Evolutionary conservation across 2,329 filamentous ascomycete species (phyloP).

Genomic region (Venturia carpophila): DNA sequence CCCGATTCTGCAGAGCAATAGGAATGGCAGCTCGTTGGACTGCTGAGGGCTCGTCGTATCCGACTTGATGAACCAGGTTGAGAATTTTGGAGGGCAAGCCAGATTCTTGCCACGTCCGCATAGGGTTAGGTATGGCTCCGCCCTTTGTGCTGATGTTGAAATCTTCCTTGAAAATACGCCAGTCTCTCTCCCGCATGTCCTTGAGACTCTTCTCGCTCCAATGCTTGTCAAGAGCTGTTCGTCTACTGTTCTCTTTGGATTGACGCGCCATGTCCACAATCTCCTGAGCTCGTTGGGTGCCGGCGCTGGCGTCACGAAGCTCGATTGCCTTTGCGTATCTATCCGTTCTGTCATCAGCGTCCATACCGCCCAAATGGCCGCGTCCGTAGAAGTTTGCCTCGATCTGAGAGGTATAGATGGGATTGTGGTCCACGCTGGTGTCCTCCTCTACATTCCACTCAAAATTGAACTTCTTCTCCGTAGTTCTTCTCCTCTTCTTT

Average conservation of each 20-base stretch:
- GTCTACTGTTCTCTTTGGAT: constrained; percentile 61
- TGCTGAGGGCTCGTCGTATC: constrained; percentile 84
- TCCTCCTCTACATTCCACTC: constrained; percentile 96
- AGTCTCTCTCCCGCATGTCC: constrained; percentile 95
- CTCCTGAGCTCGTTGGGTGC: constrained; percentile 65
- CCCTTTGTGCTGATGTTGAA: constrained; percentile 96
- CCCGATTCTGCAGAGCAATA: constrained; percentile 82
- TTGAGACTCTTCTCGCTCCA: constrained; percentile 91
- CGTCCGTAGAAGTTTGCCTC: constrained; percentile 63
- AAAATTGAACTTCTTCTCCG: constrained; percentile 97
- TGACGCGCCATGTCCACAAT: constrained; percentile 79
- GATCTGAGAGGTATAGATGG: constrained; percentile 62
- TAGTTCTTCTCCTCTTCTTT: constrained; percentile 89
- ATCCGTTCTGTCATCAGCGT: constrained; percentile 47
- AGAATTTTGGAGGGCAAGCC: constrained; percentile 68
- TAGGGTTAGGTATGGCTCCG: constrained; percentile 84
- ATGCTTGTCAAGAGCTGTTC: constrained; percentile 77
- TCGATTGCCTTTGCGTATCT: constrained; percentile 62
- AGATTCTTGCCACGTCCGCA: constrained; percentile 90
- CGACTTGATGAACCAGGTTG: constrained; percentile 73
- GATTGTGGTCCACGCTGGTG: constrained; percentile 76
- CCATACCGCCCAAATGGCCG: constrained; percentile 59
- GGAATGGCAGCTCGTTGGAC: constrained; percentile 94
- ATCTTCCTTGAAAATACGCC: constrained; percentile 99
- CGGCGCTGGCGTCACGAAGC: constrained; percentile 67